Evolutionary conservation across 1,139 yeast genomes (phyloP).

Genomic region (Suhomyces bribrorum): DNA sequence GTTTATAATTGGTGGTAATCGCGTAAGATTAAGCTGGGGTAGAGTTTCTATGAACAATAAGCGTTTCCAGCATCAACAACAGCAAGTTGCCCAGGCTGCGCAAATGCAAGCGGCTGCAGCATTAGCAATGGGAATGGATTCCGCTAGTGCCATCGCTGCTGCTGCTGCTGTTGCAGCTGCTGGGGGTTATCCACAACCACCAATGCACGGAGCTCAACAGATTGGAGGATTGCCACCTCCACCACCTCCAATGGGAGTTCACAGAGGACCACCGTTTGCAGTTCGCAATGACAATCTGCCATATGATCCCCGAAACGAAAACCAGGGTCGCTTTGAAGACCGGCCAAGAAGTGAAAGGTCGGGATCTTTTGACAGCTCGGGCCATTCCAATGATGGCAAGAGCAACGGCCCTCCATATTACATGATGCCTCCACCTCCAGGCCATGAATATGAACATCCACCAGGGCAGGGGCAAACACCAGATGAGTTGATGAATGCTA

Average conservation of each 20-base stretch:
- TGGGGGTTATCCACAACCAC: slow-evolving; percentile 13
- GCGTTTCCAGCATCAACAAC: slow-evolving; percentile 38
- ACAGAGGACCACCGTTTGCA: slow-evolving; percentile 4
- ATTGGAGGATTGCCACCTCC: slow-evolving; percentile 12
- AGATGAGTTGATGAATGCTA: slow-evolving; percentile 13
- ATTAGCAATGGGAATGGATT: slow-evolving; percentile 39
- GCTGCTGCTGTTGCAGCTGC: slow-evolving; percentile 19
- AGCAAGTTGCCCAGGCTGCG: slow-evolving; percentile 35
- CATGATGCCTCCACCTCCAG: slow-evolving; percentile 16
- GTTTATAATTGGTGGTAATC: slow-evolving; percentile 79
- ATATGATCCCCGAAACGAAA: neutral
- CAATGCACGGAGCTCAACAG: slow-evolving; percentile 8
- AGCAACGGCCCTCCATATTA: slow-evolving; percentile 5
- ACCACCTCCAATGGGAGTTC: slow-evolving; percentile 14
- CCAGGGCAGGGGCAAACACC: slow-evolving; percentile 6
- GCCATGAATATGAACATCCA: slow-evolving; percentile 10
- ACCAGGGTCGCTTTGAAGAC: neutral
- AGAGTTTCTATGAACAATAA: slow-evolving; percentile 46
- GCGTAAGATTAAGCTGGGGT: slow-evolving; percentile 91
- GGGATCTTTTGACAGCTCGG: slow-evolving; percentile 6
- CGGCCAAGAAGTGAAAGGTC: slow-evolving; percentile 2
- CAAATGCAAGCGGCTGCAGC: slow-evolving; percentile 41
- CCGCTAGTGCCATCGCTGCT: slow-evolving; percentile 28
- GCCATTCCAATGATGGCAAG: neutral
- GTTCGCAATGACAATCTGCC: too few species aligned